A percentile compares a stretch with the other conserved stretches of the same genome.
phyloP scores from a whole-genome alignment of 768 basidiomycete species.

The Dendrothele bispora region DNA sequence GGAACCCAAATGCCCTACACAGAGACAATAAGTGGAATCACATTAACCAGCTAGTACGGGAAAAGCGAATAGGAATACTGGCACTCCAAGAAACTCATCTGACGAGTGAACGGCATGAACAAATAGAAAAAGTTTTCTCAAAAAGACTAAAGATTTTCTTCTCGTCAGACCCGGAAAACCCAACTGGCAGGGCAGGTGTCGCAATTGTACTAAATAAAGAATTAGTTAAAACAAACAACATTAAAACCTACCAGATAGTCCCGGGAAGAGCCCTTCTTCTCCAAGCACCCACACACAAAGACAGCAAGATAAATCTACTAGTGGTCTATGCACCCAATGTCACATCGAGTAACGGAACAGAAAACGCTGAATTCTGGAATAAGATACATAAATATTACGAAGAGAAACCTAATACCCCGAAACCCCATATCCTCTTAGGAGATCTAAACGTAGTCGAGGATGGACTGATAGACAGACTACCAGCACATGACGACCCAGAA shows the following conservation, averaged over 20 bases:
- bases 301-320: constrained; percentile 21
- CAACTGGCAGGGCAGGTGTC: constrained; percentile 26
- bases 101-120: constrained; percentile 1
- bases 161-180: constrained; percentile 11
- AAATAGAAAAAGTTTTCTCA: constrained; percentile 5
- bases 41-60: constrained; percentile 17
- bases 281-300: constrained; percentile 16
- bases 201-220: constrained; percentile 34
- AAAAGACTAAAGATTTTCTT: constrained; percentile 17
- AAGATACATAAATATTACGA: constrained; percentile 11
- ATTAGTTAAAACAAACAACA: constrained; percentile 15
- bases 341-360: neutral
- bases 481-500: constrained; percentile 17
- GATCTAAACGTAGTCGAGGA: constrained; percentile 43
- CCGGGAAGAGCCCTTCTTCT: constrained; percentile 26
- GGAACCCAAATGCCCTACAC: neutral
- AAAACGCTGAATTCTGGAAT: constrained; percentile 32
- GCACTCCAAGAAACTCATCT: constrained; percentile 33
- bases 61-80: constrained; percentile 26
- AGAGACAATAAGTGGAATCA: constrained; percentile 11
- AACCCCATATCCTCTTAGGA: constrained; percentile 34
- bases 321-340: constrained; percentile 37
- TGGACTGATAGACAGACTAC: constrained; percentile 35
- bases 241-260: constrained; percentile 11
- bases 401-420: constrained; percentile 3